These are phyloP conservation scores for Emergomyces orientalis DNA, from an alignment of 2,329 filamentous ascomycete genomes.

Conservation along the genomic window DNA sequence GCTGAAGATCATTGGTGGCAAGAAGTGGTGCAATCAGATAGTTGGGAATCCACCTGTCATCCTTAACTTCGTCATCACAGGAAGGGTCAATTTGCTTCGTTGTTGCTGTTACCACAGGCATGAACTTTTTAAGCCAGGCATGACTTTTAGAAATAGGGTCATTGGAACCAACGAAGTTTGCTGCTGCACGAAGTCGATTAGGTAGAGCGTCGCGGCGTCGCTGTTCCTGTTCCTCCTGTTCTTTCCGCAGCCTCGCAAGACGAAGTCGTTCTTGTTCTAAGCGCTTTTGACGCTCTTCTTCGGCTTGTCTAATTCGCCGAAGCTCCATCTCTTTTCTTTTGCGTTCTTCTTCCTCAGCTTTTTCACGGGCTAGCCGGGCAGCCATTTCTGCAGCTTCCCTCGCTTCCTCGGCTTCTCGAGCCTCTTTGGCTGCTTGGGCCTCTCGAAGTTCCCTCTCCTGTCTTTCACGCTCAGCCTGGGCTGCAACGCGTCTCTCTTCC, in stretches of 20 bases:
- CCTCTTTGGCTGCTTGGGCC: slow-evolving; percentile 17
- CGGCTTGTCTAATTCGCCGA: slow-evolving; percentile 35
- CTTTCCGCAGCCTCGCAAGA: slow-evolving; percentile 35
- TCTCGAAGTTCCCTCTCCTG: slow-evolving; percentile 13
- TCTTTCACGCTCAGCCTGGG: slow-evolving; percentile 15
- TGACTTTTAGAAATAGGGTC: slow-evolving; percentile 35
- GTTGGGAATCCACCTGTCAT: slow-evolving; percentile 42
- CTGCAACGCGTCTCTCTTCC: slow-evolving; percentile 8
- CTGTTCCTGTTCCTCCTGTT: slow-evolving; percentile 39
- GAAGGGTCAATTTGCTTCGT: slow-evolving; percentile 36
- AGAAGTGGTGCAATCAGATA: slow-evolving; percentile 41
- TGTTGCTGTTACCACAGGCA: slow-evolving; percentile 38
- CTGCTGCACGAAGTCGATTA: slow-evolving; percentile 36
- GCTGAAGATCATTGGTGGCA: slow-evolving; percentile 41
- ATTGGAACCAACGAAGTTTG: slow-evolving; percentile 37
- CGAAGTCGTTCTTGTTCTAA: slow-evolving; percentile 36
- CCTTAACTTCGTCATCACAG: slow-evolving; percentile 28
- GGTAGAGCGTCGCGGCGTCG: slow-evolving; percentile 40
- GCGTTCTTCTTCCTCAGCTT: slow-evolving; percentile 29
- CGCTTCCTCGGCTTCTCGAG: slow-evolving; percentile 24
- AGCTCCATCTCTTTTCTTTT: slow-evolving; percentile 35
- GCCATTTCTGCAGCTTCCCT: slow-evolving; percentile 24
- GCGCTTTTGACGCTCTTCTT: slow-evolving; percentile 38
- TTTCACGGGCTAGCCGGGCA: slow-evolving; percentile 31
- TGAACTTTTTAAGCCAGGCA: slow-evolving; percentile 38